Base-by-base conservation (phyloP, 345 rosid species). In the Bruguiera sexangula region DNA sequence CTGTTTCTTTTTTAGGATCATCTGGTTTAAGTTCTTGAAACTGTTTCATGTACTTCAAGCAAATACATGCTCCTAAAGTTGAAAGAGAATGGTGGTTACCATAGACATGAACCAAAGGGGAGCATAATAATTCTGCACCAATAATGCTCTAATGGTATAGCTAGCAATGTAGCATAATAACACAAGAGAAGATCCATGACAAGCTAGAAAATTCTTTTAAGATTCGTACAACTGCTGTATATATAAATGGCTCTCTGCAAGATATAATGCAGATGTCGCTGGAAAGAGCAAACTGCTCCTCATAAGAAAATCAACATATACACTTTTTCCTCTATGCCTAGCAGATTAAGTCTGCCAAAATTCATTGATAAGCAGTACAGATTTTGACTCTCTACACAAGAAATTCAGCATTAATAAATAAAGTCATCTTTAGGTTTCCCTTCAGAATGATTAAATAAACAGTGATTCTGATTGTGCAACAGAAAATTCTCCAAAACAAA, bases 401-500 rank as follows among this genome's bases (percentile, higher is more conserved):
- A 74, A 60, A 67, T 24, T 63, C 8, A 57, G 68, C 46, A 20
- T 48, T 65, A 32, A 32, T 46, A 46, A 61, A 67, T n/a, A 66
- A 34, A 20, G 64, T 74, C 50, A 21, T 55, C 71, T 69, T 61
- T 61, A n/a, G 24, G 29, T n/a, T n/a, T 65, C 59, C 70, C 74
- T 58, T 55, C 19, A 62, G 56, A 59, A 71, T 65, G 29, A 30
- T 58, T 66, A 73, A 65, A 62, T 30, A 54, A 39, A 57, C 66
- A 60, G 65, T 69, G 70, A 66, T 73, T 65, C 69, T 62, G 73
- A 70, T 56, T 59, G 71, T 58, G 65, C 53, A 78, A 75, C 58
- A 77, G 67, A 65, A 81, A 53, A 72, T 67, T 80, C 73, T 74
- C 72, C 75, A 75, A 71, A 73, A 76, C 60, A 66, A 78, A 48